A percentile compares a stretch with the other conserved stretches of the same genome.
Conservation (phyloP, 331 rosid genomes). For the Rhamnella rubrinervis region DNA sequence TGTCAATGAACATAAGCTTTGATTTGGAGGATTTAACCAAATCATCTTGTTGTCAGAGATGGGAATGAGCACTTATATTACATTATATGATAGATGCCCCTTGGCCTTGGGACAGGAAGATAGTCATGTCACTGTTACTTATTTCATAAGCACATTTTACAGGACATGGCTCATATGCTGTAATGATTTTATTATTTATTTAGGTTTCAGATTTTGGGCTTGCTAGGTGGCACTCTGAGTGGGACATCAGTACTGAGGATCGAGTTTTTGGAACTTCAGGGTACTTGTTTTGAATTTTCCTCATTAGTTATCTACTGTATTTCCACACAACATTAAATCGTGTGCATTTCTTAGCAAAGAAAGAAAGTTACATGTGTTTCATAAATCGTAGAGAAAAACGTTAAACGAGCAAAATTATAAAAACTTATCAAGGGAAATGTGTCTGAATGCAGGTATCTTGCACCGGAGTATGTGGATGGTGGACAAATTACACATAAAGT, state of each 20-base stretch:
- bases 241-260: slow-evolving; percentile 60
- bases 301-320: not conserved
- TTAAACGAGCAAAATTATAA: not conserved
- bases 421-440: slow-evolving; percentile 25
- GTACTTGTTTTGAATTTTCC: slow-evolving; percentile 30
- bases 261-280: slow-evolving; percentile 72
- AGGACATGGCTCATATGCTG: not conserved
- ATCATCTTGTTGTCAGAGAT: no score
- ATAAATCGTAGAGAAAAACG: not conserved
- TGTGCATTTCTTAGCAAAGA: not conserved
- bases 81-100: no score
- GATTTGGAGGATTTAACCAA: no score
- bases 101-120: no score
- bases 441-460: slow-evolving; percentile 66
- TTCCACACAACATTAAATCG: not conserved
- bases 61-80: no score
- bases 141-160: not conserved
- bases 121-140: not conserved
- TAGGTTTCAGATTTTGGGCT: slow-evolving; percentile 96
- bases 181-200: slow-evolving; percentile 12
- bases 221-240: slow-evolving; percentile 85
- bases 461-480: slow-evolving; percentile 81
- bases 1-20: no score
- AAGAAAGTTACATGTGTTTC: not conserved
- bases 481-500: slow-evolving; percentile 75